Evolutionary conservation across 306 rosid species (phyloP).

Genomic region (Trifolium repens): DNA sequence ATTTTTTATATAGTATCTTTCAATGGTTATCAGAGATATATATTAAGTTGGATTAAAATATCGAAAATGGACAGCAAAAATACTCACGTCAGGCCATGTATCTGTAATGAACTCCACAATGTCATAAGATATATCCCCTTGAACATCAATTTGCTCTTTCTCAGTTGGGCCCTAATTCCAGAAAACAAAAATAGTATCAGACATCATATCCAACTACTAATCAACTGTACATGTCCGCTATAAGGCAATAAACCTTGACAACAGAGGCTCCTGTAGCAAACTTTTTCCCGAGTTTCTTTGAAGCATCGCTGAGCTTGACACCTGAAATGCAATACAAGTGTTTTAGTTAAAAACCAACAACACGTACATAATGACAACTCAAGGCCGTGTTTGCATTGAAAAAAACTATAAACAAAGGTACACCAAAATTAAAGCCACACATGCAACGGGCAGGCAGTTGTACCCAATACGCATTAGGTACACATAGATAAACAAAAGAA

Average conservation of each 20-base stretch:
- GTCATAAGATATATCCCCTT: conserved; percentile 95
- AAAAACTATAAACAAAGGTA: background rate
- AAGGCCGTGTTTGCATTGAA: background rate
- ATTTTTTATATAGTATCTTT: background rate
- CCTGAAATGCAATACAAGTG: conserved; percentile 54
- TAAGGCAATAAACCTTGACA: conserved; percentile 71
- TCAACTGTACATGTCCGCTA: conserved; percentile 18
- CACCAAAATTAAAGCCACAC: background rate
- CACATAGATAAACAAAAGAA: too few relatives aligned
- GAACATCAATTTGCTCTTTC: conserved; percentile 99
- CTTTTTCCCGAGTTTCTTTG: conserved; percentile 98
- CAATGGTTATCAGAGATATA: background rate
- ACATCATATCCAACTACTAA: conserved; percentile 32
- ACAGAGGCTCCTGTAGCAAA: conserved; percentile 99
- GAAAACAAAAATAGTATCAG: conserved; percentile 45
- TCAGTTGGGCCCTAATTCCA: conserved; percentile 89
- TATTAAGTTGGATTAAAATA: conserved; percentile 17
- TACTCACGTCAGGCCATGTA: conserved; percentile 91
- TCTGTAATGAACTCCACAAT: conserved; percentile 93
- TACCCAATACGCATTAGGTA: background rate
- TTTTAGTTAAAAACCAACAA: conserved; percentile 15
- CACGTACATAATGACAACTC: conserved; percentile 10
- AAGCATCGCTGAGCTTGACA: conserved; percentile 97
- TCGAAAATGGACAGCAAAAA: conserved; percentile 25
- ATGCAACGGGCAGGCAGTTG: background rate